These are phyloP conservation scores for Russula sp. DNA, from an alignment of 768 basidiomycete genomes.

Conservation along the genomic window DNA sequence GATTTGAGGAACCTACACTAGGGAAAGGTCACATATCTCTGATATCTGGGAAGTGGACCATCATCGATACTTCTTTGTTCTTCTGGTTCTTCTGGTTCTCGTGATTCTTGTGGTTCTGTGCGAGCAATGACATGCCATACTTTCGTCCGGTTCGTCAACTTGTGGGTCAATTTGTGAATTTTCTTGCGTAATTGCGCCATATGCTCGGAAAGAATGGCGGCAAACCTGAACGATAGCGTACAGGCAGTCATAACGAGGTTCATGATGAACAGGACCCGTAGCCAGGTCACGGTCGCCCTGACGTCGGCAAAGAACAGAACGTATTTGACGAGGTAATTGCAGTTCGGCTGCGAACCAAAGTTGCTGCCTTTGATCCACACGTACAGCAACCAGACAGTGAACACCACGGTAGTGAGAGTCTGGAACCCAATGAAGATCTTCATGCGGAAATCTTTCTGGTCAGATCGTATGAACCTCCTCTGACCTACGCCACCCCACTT, in stretches of 20 bases:
- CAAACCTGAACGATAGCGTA: slow-evolving; percentile 8
- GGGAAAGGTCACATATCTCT: neutral
- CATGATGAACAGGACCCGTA: slow-evolving; percentile 17
- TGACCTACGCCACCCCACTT: too few species aligned
- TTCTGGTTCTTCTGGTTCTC: neutral
- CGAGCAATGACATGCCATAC: neutral
- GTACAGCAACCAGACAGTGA: slow-evolving; percentile 11
- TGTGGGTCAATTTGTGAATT: neutral
- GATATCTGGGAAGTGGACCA: neutral
- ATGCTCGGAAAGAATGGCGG: neutral
- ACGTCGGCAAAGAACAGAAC: slow-evolving; percentile 9
- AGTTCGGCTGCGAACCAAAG: slow-evolving; percentile 19
- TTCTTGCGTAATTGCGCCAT: neutral
- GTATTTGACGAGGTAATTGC: slow-evolving; percentile 23
- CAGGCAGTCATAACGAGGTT: slow-evolving; percentile 5
- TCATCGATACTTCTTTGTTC: neutral
- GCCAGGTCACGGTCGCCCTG: slow-evolving; percentile 3
- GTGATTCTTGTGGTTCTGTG: neutral
- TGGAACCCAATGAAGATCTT: slow-evolving; percentile 3
- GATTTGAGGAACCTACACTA: neutral
- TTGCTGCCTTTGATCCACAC: slow-evolving; percentile 10
- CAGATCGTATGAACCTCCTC: too few species aligned
- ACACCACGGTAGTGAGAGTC: neutral
- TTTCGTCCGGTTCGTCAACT: neutral
- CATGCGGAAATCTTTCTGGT: neutral